Percentiles rank a stretch among this genome's conserved stretches.
Evolutionary conservation across 2,329 filamentous ascomycete species (phyloP).

Genomic region (Fusarium continuum): DNA sequence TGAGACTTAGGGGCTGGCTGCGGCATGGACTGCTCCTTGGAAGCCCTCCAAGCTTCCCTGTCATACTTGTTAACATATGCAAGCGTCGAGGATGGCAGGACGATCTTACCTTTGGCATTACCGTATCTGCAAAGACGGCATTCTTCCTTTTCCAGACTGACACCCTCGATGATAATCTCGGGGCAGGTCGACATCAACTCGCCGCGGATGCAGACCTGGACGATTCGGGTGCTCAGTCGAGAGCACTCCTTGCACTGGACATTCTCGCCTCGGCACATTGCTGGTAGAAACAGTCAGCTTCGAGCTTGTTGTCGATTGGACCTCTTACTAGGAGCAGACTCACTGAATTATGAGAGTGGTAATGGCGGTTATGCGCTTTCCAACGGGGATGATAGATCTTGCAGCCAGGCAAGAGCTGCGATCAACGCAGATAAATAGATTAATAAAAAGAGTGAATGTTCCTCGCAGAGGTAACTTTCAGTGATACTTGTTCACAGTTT

Average conservation of each 20-base stretch:
- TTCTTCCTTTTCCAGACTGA: constrained; percentile 11
- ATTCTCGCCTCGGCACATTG: constrained; percentile 30
- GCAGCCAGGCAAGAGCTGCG: neutral
- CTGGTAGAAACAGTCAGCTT: neutral
- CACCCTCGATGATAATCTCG: constrained; percentile 22
- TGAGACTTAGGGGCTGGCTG: neutral
- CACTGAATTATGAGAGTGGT: neutral
- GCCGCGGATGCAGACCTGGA: constrained; percentile 25
- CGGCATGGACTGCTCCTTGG: constrained; percentile 3
- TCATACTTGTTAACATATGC: constrained; percentile 12
- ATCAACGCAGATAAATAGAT: constrained; percentile 6
- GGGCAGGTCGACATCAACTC: constrained; percentile 17
- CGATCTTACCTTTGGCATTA: neutral
- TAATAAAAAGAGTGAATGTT: neutral
- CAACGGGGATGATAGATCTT: neutral
- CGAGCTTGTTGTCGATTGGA: too few relatives aligned
- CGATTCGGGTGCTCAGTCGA: constrained; percentile 4
- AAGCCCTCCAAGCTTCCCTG: constrained; percentile 11
- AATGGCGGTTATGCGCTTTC: neutral
- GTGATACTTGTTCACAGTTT: neutral
- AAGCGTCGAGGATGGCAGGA: constrained; percentile 2
- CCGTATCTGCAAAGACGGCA: constrained; percentile 17
- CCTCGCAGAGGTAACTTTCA: neutral
- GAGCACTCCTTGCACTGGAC: constrained; percentile 32
- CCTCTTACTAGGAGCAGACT: neutral